Evolutionary conservation across 805 yeast genomes (phyloP), one percentile per base, ranked within the genome.

Genomic region (Jamesozyma rosinii): DNA sequence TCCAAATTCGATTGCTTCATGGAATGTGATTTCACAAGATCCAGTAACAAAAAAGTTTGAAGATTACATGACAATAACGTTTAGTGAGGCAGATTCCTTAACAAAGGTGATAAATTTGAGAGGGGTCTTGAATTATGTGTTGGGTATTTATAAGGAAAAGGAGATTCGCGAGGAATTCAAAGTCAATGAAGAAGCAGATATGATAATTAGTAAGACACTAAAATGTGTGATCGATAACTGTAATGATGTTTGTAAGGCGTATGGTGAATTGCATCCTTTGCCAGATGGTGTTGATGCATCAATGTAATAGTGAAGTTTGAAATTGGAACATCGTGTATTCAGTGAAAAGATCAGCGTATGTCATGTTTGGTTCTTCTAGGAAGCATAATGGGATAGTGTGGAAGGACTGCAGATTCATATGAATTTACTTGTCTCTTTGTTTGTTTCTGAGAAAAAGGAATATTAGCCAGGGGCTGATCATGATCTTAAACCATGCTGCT

Each of bases 41-140:
- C 40, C 47, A 2, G 32, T 35, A 35, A 50, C 51, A 4, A 42
- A 45, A 33, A n/a, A 41, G 35, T 51, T 37, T 46, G 61, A 65
- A 18, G 75, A 70, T 52, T 58, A 63, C 42, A 46, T 70, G 65
- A 67, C 63, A 2, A 47, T 70, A 20, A 58, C 69, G 0, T 35
- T 68, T 17, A 65, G 69, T 44, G 71, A 69, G 45, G 58, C 71
- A 0, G 72, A 68, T 46, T 38, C 58, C 5, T 63, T 59, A 41
- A 64, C 67, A 22, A 61, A 64, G 45, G 46, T 66, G 5, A 49
- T 68, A 13, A 58, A 63, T 34, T 40, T 70, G 31, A 59, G 52
- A 35, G 71, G 71, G 42, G 55, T 70, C 4, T 40, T 68, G 15
- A 59, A 65, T 48, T 68, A 64, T 53, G 52, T 68, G 8, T 43